These are phyloP conservation scores for Stemphylium beticola DNA, from an alignment of 2,329 filamentous ascomycete genomes.

Conservation along the genomic window DNA sequence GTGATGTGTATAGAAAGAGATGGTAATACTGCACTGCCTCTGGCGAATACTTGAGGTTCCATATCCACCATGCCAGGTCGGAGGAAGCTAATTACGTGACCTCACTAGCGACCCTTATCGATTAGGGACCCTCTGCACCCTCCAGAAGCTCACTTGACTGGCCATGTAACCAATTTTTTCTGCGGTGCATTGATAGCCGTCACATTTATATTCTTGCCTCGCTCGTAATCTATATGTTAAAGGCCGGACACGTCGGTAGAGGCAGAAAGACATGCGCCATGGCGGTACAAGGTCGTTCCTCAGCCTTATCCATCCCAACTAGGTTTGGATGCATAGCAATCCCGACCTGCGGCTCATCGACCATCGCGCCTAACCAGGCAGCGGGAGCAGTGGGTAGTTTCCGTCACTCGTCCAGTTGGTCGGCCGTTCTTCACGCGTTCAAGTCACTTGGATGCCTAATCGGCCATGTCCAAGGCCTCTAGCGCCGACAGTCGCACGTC, in stretches of 20 bases:
- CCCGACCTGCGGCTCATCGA: not conserved
- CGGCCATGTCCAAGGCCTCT: not conserved
- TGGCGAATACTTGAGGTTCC: slow-evolving; percentile 8
- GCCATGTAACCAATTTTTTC: not conserved
- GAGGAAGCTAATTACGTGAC: slow-evolving; percentile 16
- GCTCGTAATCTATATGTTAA: too few relatives aligned
- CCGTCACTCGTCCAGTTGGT: too few relatives aligned
- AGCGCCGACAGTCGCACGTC: not conserved
- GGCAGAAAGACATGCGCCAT: not conserved
- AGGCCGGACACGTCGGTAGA: not conserved
- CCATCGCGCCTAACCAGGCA: not conserved
- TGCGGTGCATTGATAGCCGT: not conserved
- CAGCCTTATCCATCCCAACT: not conserved
- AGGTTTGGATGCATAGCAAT: not conserved
- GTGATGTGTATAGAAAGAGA: slow-evolving; percentile 17
- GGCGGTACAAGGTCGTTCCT: not conserved
- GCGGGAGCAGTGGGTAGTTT: not conserved
- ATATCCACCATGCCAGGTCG: slow-evolving; percentile 10
- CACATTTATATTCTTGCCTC: too few relatives aligned
- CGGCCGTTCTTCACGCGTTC: too few relatives aligned
- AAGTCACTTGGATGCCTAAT: not conserved
- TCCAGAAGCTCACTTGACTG: not conserved
- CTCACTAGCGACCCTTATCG: slow-evolving; percentile 12
- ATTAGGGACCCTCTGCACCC: not conserved
- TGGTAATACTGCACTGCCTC: slow-evolving; percentile 16